Evolutionary conservation across 306 rosid species (phyloP).

Genomic region (Sicyos edulis): DNA sequence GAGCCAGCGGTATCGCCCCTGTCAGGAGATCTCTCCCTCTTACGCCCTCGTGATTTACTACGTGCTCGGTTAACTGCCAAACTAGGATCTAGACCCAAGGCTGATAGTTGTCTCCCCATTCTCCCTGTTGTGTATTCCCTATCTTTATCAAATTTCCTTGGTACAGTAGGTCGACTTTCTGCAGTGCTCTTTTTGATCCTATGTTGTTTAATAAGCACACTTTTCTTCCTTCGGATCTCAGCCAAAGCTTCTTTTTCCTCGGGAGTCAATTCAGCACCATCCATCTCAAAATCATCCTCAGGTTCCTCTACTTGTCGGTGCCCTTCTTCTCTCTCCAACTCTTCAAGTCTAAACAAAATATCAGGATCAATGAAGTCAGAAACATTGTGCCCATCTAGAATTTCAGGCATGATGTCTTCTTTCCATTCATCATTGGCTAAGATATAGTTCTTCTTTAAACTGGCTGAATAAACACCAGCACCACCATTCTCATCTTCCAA

Average conservation of each 20-base stretch:
- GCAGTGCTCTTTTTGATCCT: constrained; percentile 85
- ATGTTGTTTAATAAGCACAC: constrained; percentile 58
- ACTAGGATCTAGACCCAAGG: constrained; percentile 63
- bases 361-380: constrained; percentile 78
- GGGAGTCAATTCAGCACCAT: constrained; percentile 50
- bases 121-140: constrained; percentile 48
- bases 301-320: constrained; percentile 40
- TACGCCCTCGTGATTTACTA: constrained; percentile 64
- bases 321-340: constrained; percentile 80
- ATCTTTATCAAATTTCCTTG: constrained; percentile 73
- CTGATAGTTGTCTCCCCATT: constrained; percentile 80
- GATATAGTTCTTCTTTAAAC: constrained; percentile 63
- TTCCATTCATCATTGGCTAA: constrained; percentile 82
- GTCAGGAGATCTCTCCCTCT: constrained; percentile 66
- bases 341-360: constrained; percentile 64
- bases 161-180: constrained; percentile 70
- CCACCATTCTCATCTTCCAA: constrained; percentile 88
- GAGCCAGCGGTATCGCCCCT: constrained; percentile 27
- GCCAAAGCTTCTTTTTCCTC: constrained; percentile 60
- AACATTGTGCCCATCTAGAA: constrained; percentile 84
- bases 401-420: constrained; percentile 75
- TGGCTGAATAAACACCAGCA: constrained; percentile 82
- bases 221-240: constrained; percentile 63
- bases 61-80: constrained; percentile 60
- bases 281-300: constrained; percentile 60